A percentile compares a stretch with the other conserved stretches of the same genome.
Evolutionary conservation across 768 basidiomycete genomes (phyloP).

Genomic region (Lentinula raphanica): DNA sequence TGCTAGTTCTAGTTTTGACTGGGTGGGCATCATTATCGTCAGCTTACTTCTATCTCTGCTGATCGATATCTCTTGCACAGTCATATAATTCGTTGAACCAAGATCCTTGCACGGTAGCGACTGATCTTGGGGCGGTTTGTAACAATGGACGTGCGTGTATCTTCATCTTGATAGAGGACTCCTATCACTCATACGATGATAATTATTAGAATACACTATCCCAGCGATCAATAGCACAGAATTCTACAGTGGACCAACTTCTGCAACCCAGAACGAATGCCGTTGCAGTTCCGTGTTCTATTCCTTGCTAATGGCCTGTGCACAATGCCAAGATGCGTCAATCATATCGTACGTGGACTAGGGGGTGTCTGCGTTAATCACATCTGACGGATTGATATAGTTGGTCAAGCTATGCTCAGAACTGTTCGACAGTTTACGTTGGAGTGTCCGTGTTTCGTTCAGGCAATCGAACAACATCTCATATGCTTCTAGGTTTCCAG

Average conservation of each 20-base stretch:
- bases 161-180: not conserved
- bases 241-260: conserved; percentile 3
- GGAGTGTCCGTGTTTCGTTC: not conserved
- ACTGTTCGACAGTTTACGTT: not conserved
- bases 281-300: conserved; percentile 6
- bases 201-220: not conserved
- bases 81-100: conserved; percentile 22
- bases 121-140: conserved; percentile 26
- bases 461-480: not conserved
- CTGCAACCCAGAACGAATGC: not conserved
- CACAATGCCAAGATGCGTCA: not conserved
- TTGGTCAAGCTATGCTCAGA: not conserved
- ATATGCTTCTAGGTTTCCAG: not conserved
- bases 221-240: conserved; percentile 5
- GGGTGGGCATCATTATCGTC: conserved; percentile 3
- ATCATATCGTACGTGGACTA: not conserved
- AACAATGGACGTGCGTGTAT: conserved; percentile 2
- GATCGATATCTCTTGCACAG: not conserved
- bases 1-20: conserved; percentile 2
- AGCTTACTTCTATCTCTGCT: not conserved
- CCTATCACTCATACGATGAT: not conserved
- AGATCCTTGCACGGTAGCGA: conserved; percentile 23
- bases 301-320: conserved; percentile 6
- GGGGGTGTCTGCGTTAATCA: not conserved
- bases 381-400: not conserved